phyloP scores from a whole-genome alignment of 805 yeast genomes.

The Hanseniaspora clermontiae region DNA sequence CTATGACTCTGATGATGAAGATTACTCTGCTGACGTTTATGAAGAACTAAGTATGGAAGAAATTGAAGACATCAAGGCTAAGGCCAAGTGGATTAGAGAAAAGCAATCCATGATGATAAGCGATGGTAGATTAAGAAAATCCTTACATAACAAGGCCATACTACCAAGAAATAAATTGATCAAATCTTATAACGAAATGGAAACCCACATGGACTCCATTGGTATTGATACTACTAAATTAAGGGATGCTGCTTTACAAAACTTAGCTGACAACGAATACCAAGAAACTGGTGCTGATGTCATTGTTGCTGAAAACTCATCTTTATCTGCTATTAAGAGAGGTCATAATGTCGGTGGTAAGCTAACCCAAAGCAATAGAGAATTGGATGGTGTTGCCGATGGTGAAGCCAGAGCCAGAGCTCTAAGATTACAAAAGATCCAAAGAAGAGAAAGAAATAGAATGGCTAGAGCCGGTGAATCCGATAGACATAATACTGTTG shows the following conservation, averaged over 20 bases:
- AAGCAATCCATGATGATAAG: slow-evolving; percentile 88
- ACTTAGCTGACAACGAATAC: slow-evolving; percentile 30
- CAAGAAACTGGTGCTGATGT: slow-evolving; percentile 67
- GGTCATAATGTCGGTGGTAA: slow-evolving; percentile 30
- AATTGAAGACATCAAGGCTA: slow-evolving; percentile 55
- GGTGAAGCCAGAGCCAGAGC: slow-evolving; percentile 73
- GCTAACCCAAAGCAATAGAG: slow-evolving; percentile 58
- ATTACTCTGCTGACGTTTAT: slow-evolving; percentile 51
- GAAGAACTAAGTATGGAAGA: slow-evolving; percentile 61
- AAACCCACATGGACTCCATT: slow-evolving; percentile 72
- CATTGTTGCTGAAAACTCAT: slow-evolving; percentile 41
- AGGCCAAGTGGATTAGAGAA: slow-evolving; percentile 91
- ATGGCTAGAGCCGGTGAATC: slow-evolving; percentile 89
- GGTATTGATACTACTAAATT: slow-evolving; percentile 76
- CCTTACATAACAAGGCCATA: slow-evolving; percentile 71
- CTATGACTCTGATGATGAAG: slow-evolving; percentile 77
- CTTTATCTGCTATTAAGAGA: slow-evolving; percentile 23
- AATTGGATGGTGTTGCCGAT: slow-evolving; percentile 75
- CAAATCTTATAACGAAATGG: slow-evolving; percentile 67
- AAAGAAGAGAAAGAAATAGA: slow-evolving; percentile 88
- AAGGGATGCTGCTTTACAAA: slow-evolving; percentile 37
- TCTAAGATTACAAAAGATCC: slow-evolving; percentile 73
- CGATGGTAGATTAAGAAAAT: slow-evolving; percentile 76
- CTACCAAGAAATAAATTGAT: slow-evolving; percentile 83
- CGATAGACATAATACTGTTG: slow-evolving; percentile 78